Evolutionary conservation across 208 protist species (phyloP).

Genomic region (Angomonas deanei): DNA sequence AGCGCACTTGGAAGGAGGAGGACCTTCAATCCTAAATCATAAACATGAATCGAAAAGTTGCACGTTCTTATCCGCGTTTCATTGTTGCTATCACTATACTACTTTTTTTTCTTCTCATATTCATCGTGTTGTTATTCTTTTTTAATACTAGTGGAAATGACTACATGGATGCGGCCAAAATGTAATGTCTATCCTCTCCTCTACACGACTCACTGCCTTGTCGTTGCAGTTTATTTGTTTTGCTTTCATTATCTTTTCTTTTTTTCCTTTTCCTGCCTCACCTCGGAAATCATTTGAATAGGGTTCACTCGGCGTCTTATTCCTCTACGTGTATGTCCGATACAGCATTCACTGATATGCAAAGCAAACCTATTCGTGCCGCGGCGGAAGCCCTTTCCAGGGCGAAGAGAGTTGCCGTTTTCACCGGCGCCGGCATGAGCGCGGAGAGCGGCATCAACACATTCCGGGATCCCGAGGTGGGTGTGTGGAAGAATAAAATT

Average conservation of each 20-base stretch:
- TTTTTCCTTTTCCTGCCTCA: too few relatives aligned
- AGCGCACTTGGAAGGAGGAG: conserved; percentile 9
- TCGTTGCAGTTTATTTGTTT: too few relatives aligned
- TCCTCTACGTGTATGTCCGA: too few relatives aligned
- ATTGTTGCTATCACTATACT: not conserved
- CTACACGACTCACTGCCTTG: too few relatives aligned
- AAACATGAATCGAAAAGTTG: not conserved
- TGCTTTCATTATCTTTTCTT: too few relatives aligned
- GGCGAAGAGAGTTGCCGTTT: conserved; percentile 19
- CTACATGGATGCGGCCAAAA: too few relatives aligned
- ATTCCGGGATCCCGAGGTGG: conserved; percentile 30
- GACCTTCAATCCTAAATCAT: too few relatives aligned
- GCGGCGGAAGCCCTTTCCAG: conserved; percentile 10
- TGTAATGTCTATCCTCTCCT: too few relatives aligned
- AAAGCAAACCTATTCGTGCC: not conserved
- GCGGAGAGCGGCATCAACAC: conserved; percentile 45
- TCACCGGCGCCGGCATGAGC: conserved; percentile 40
- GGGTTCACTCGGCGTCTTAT: too few relatives aligned
- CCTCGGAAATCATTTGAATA: too few relatives aligned
- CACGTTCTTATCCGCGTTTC: not conserved
- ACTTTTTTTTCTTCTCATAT: conserved; percentile 1
- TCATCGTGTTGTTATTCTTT: not conserved
- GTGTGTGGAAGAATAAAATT: conserved; percentile 26
- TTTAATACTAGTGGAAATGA: too few relatives aligned
- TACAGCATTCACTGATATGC: too few relatives aligned